Conservation (phyloP, 176 grass and related monocot species). For the Phoenix roebelenii region DNA sequence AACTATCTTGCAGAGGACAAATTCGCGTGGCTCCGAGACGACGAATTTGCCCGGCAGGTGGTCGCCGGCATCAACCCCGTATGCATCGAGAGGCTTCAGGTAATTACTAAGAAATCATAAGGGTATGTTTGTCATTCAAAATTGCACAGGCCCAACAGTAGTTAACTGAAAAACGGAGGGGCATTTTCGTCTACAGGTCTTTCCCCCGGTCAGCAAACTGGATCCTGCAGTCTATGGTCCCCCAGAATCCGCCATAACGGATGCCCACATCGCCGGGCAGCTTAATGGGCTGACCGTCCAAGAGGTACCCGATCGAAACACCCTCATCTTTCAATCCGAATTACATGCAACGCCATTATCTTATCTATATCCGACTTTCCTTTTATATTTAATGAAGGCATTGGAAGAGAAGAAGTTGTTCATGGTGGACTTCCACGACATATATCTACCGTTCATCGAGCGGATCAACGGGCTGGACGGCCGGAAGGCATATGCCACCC, state of each 20-base stretch:
- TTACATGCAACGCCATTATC: too few species aligned
- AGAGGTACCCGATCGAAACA: conserved; percentile 31
- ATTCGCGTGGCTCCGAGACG: conserved; percentile 98
- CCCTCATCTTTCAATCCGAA: neutral
- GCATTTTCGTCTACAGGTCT: conserved; percentile 39
- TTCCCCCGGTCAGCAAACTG: conserved; percentile 77
- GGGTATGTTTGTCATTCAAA: too few species aligned
- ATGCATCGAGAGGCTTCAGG: conserved; percentile 61
- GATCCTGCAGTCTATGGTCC: conserved; percentile 65
- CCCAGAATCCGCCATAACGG: conserved; percentile 71
- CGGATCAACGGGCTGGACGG: conserved; percentile 78
- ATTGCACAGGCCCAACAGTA: too few species aligned
- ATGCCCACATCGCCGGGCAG: conserved; percentile 56
- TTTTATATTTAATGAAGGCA: conserved; percentile 42
- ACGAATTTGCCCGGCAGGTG: conserved; percentile 83
- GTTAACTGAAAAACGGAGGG: neutral
- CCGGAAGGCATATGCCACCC: conserved; percentile 80
- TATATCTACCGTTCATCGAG: conserved; percentile 79
- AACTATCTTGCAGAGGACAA: conserved; percentile 62
- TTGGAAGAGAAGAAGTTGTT: conserved; percentile 75
- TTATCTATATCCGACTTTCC: neutral
- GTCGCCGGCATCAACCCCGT: conserved; percentile 95
- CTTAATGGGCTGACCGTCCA: conserved; percentile 76
- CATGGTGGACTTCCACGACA: conserved; percentile 70
- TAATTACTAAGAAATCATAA: conserved; percentile 16